A percentile compares a stretch with the other conserved stretches of the same genome.
Conservation (phyloP, 208 protist species). For the Wallacemonas collosoma region DNA sequence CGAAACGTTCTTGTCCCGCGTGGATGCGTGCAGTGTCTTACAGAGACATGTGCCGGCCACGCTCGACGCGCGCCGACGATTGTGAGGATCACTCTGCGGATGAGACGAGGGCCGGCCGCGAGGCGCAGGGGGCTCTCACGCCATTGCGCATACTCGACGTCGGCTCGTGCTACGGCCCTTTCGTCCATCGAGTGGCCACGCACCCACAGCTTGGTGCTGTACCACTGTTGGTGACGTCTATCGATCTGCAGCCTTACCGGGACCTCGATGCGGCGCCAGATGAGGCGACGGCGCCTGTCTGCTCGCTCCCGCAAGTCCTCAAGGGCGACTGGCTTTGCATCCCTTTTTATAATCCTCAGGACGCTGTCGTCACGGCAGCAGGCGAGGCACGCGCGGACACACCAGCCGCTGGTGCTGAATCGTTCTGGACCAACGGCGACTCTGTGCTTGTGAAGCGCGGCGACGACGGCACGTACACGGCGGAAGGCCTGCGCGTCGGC, state of each 20-base stretch:
- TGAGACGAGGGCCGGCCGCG: neutral
- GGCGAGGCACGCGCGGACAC: neutral
- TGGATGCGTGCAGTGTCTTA: constrained; percentile 21
- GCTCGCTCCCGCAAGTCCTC: constrained; percentile 22
- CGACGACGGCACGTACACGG: neutral
- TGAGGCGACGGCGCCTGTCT: constrained; percentile 10
- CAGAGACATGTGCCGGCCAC: neutral
- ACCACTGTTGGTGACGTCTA: constrained; percentile 53
- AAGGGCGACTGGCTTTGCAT: constrained; percentile 72
- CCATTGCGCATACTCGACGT: constrained; percentile 73
- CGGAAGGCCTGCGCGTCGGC: constrained; percentile 26
- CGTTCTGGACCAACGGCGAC: neutral
- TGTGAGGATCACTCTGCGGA: constrained; percentile 3
- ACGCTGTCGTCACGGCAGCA: neutral
- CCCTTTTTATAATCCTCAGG: constrained; percentile 31
- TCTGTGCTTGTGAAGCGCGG: neutral
- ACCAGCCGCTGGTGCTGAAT: neutral
- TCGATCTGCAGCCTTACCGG: constrained; percentile 68
- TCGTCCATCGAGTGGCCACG: constrained; percentile 32
- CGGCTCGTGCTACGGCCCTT: constrained; percentile 86
- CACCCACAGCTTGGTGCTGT: constrained; percentile 37
- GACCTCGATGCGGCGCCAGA: no score
- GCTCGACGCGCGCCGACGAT: constrained; percentile 5
- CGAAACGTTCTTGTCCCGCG: neutral
- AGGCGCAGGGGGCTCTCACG: neutral